Evolutionary conservation across 2,329 filamentous ascomycete species (phyloP), one percentile per base, ranked within the genome.

Genomic region (Myriosclerotinia curreyana): DNA sequence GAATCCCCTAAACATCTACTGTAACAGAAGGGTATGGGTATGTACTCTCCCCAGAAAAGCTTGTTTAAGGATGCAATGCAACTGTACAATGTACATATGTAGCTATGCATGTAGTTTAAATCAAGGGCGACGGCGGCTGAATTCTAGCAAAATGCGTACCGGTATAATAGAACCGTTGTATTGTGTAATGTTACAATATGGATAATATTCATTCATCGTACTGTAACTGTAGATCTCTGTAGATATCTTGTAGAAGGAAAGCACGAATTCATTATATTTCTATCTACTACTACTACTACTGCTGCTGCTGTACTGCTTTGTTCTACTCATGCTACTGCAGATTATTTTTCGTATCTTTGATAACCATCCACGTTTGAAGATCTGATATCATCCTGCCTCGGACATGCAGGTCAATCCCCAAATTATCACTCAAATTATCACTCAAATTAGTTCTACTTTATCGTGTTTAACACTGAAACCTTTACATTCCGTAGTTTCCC

Each of bases 401-500:
- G 42, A 48, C n/a, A 49, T 59, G 55, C 55, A 8, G 42, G 42
- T 48, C 42, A 7, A 48, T 46, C 40, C 54, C 46, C 54, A 48
- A 15, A 22, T 48, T 25, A 46, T 12, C 31, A 58, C 36, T 46
- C 40, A 40, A 46, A 58, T 28, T 36, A 58, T 31, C 22, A 40
- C 20, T 46, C 54, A 14, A 38, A 14, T 8, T 38, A 38, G 36
- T 38, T 38, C 14, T 40, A 60, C n/a, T 48, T 28, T 60, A 52
- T 38, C 48, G 17, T 51, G 44, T 50, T 40, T 46, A 60, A 50
- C 34, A 51, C 36, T 60, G 54, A 38, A 56, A 58, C 61, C 20
- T 28, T 28, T 50, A 40, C 44, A 58, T 63, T 59, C 61, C 61
- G 61, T 63, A 58, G 34, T 58, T 38, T 49, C 38, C 61, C 61